Evolutionary conservation across 2,329 filamentous ascomycete genomes (phyloP), one percentile per base, ranked within the genome.

Genomic region (Gnomoniopsis smithogilvyi): DNA sequence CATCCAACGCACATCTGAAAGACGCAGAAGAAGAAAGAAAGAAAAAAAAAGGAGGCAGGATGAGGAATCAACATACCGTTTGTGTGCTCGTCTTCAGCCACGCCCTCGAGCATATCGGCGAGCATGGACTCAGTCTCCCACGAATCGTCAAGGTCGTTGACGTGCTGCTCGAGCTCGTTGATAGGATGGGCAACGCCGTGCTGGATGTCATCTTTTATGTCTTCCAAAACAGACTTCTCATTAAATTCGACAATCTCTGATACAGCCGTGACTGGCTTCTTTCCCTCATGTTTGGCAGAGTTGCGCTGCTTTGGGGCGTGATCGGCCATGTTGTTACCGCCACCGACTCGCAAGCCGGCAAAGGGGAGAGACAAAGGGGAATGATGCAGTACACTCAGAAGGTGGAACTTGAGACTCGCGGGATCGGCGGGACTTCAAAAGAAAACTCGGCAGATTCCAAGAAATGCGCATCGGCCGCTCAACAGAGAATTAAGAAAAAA

Each of bases 91-190:
- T 82, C 80, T 60, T 85, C 79, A 48, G 76, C 75, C 62, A 88
- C 69, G 58, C 84, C 80, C 57, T 87, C 82, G 55, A 89, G 75
- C 36, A 80, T 77, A 66, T 88, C 86, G 62, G 85, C 84, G 62
- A 85, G 86, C 2, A 89, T 72, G 26, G 85, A 88, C 64, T 87
- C 82, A 6, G 80, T 82, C 65, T 88, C 86, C 85, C 84, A 88
- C 14, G 79, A 79, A 53, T 83, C 81, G 58, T 74, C 74, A 4
- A 78, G 75, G 59, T 83, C 80, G 33, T 77, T 77, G 63, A 82
- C 76, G 65, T 78, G 75, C 63, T 81, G 78, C 63, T 83, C 80
- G 11, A 82, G 73, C 60, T 83, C 80, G 41, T 64, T 70, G 45
- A 71, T 46, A 24, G 60, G 54, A 19, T 63, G 54, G 34, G 52